Evolutionary conservation across 768 basidiomycete species (phyloP), one percentile per base, ranked within the genome.

Genomic region (Pulveroboletus sp.): DNA sequence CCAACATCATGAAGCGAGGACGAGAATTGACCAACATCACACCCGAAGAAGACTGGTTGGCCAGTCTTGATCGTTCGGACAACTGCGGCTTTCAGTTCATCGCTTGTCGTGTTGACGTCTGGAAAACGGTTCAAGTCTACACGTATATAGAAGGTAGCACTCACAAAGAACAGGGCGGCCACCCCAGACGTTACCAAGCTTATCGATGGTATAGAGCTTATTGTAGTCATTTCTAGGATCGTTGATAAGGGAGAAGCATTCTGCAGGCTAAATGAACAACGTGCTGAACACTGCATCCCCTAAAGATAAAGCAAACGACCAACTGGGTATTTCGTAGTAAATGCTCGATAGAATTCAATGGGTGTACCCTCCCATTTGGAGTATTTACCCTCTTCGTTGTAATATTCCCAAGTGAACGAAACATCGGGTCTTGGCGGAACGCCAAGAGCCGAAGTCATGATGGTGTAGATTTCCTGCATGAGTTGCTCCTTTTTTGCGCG

Each of bases 31-130:
- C 93, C 93, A 39, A 96, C 93, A 64, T 98, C 95, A 65, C 94
- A 96, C 0, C 93, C 95, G 63, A 97, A 97, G 80, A 95, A 96
- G 39, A 94, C 86, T 5, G 93, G 87, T 35, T 84, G 82, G 36
- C 90, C 88, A 24, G 88, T 86, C 69, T 91, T 91, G 73, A 95
- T 80, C 67, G 86, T 76, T 76, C 84, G 84, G 50, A 97, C 81
- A 14, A 95, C 83, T 10, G 81, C 82, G 11, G 79, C 72, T 75
- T 95, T 96, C 64, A 98, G 77, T 37, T 82, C 82, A 44, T 84
- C 79, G 55, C 83, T 82, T 57, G 88, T 80, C 1, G 92, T 92
- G 72, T 95, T 96, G 49, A 94, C 93, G 62, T 96, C 92, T 92
- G 54, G 8, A 41, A 33, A 38, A 30, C 4, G 8, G 33, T 45